Conservation (phyloP, 2,329 filamentous ascomycete genomes). For the Simplicillium sp. region DNA sequence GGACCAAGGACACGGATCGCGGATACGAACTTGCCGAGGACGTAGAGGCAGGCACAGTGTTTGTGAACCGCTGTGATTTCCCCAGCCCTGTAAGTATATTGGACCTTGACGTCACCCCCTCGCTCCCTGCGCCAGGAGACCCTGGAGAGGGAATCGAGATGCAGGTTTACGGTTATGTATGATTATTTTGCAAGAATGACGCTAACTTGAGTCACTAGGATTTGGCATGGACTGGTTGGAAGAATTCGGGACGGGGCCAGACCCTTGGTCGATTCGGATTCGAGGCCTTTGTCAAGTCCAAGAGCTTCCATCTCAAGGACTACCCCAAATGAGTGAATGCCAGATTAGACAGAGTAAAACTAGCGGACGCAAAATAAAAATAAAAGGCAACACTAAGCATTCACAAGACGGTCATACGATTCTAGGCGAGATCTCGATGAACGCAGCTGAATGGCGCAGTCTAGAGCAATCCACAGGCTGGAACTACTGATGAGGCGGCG, state of each 20-base stretch:
- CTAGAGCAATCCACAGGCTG: too few relatives aligned
- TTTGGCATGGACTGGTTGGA: slow-evolving; percentile 95
- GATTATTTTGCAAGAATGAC: not conserved
- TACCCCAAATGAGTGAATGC: slow-evolving; percentile 42
- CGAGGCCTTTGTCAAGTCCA: slow-evolving; percentile 91
- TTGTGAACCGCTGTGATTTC: slow-evolving; percentile 90
- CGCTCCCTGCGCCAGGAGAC: too few relatives aligned
- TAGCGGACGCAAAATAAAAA: too few relatives aligned
- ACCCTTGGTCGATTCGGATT: slow-evolving; percentile 87
- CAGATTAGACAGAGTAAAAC: too few relatives aligned
- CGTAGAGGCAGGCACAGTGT: slow-evolving; percentile 89
- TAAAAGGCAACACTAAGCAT: too few relatives aligned
- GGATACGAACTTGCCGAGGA: slow-evolving; percentile 69
- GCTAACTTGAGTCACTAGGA: slow-evolving; percentile 42
- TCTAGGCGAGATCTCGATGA: too few relatives aligned
- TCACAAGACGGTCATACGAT: too few relatives aligned
- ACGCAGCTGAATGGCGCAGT: too few relatives aligned
- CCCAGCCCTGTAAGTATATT: slow-evolving; percentile 68
- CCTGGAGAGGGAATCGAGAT: too few relatives aligned
- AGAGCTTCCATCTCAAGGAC: slow-evolving; percentile 91
- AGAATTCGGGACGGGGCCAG: slow-evolving; percentile 87
- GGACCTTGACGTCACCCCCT: not conserved
- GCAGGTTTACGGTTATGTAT: not conserved
- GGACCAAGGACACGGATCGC: slow-evolving; percentile 76
- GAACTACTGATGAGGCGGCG: too few relatives aligned